Conservation (phyloP, 805 yeast species). For the Saturnispora sanitii region DNA sequence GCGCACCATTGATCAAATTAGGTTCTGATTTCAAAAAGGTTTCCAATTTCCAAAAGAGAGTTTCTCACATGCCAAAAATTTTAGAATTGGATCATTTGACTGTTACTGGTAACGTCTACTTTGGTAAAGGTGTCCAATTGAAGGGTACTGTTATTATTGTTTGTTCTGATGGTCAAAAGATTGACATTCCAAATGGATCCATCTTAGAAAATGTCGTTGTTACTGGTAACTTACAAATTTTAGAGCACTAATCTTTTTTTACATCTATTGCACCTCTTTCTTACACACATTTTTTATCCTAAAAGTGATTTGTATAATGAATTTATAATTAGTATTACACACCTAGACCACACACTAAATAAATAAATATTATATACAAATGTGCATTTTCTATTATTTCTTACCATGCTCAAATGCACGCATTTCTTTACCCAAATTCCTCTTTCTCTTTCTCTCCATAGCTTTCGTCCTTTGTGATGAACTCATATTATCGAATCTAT, state of each 20-base stretch:
- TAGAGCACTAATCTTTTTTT: constrained; percentile 54
- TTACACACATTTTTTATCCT: no score
- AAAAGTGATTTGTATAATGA: no score
- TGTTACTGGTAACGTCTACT: constrained; percentile 88
- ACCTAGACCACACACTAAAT: no score
- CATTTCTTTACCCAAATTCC: constrained; percentile 74
- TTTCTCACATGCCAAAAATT: constrained; percentile 92
- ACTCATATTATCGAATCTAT: constrained; percentile 68
- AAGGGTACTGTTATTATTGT: constrained; percentile 97
- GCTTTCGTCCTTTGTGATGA: constrained; percentile 66
- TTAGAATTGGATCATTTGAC: constrained; percentile 95
- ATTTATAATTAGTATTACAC: no score
- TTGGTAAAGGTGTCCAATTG: constrained; percentile 83
- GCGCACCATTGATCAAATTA: constrained; percentile 88
- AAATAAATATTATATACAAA: no score
- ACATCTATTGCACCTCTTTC: neutral
- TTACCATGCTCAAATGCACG: constrained; percentile 29
- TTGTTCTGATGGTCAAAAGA: constrained; percentile 92
- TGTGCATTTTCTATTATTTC: neutral
- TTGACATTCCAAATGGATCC: constrained; percentile 95
- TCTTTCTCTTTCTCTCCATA: constrained; percentile 81
- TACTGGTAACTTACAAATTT: constrained; percentile 90
- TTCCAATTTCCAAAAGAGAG: constrained; percentile 77
- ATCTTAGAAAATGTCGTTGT: constrained; percentile 92
- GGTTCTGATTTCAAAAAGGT: constrained; percentile 97